These are phyloP conservation scores for Hypoxylon cercidicola DNA, from an alignment of 495 filamentous ascomycete species.

Conservation along the genomic window DNA sequence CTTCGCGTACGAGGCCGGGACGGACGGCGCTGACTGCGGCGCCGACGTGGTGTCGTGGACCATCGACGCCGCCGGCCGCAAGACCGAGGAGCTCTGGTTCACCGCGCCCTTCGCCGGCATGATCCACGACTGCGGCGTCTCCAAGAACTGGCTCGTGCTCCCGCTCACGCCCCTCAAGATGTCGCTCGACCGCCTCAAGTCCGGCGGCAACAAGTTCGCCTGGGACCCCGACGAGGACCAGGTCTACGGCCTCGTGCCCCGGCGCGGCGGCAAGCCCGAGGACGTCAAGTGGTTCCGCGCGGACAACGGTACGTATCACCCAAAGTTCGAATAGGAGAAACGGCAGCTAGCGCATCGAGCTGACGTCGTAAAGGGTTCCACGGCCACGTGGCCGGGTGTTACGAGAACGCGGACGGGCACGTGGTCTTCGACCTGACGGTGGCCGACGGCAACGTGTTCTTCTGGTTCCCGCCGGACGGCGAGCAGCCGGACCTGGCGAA, in stretches of 20 bases:
- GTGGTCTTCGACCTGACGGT: constrained; percentile 66
- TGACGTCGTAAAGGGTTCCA: constrained; percentile 51
- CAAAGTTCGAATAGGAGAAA: neutral
- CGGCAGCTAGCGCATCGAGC: neutral
- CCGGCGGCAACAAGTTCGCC: constrained; percentile 65
- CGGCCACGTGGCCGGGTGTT: constrained; percentile 62
- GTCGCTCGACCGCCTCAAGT: constrained; percentile 62
- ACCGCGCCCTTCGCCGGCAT: constrained; percentile 63
- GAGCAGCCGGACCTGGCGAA: constrained; percentile 38
- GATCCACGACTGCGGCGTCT: constrained; percentile 67
- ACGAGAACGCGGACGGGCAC: constrained; percentile 59
- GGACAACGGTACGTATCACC: constrained; percentile 54
- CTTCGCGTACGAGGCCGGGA: constrained; percentile 65
- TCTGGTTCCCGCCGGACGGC: constrained; percentile 63
- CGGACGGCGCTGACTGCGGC: constrained; percentile 55
- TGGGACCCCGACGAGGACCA: constrained; percentile 65
- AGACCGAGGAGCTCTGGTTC: constrained; percentile 59
- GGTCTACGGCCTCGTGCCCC: constrained; percentile 61
- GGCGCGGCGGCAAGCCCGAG: constrained; percentile 56
- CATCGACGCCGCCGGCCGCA: constrained; percentile 53
- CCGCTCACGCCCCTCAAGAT: constrained; percentile 63
- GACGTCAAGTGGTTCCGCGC: constrained; percentile 62
- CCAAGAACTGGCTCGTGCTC: constrained; percentile 63
- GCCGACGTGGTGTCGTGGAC: constrained; percentile 62
- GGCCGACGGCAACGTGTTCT: constrained; percentile 66